phyloP scores from a whole-genome alignment of 2,329 filamentous ascomycete species.

The Diaporthe longicolla region DNA sequence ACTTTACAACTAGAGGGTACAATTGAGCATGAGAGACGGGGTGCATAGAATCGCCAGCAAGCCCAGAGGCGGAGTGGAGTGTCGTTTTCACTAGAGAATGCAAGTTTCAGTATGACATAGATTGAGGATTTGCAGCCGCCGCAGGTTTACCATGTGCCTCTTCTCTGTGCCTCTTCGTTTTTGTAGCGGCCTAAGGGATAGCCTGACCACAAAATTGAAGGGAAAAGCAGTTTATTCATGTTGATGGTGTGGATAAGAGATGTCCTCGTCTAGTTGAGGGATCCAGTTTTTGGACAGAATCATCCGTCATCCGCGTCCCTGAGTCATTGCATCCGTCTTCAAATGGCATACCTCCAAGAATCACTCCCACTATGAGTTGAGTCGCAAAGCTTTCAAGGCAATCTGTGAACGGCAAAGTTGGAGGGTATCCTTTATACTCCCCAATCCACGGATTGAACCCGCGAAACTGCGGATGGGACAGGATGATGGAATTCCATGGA shows the following conservation, averaged over 20 bases:
- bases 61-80: no score
- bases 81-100: no score
- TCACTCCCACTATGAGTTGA: neutral
- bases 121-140: no score
- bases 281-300: neutral
- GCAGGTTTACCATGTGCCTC: neutral
- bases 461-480: no score
- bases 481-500: neutral
- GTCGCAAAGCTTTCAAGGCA: neutral
- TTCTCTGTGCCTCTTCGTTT: neutral
- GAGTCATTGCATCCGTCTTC: slow-evolving; percentile 16
- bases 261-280: neutral
- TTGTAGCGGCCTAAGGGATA: neutral
- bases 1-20: no score
- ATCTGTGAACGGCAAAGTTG: no score
- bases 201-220: neutral
- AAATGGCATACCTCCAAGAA: neutral
- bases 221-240: no score
- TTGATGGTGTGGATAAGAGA: neutral
- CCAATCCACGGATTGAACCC: neutral
- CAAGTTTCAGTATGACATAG: no score
- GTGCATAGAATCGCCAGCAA: no score
- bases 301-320: neutral
- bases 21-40: no score
- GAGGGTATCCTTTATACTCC: neutral